Evolutionary conservation across 139 green algal genomes (phyloP), one percentile per base, ranked within the genome.

Genomic region (Chlorella sorokiniana): DNA sequence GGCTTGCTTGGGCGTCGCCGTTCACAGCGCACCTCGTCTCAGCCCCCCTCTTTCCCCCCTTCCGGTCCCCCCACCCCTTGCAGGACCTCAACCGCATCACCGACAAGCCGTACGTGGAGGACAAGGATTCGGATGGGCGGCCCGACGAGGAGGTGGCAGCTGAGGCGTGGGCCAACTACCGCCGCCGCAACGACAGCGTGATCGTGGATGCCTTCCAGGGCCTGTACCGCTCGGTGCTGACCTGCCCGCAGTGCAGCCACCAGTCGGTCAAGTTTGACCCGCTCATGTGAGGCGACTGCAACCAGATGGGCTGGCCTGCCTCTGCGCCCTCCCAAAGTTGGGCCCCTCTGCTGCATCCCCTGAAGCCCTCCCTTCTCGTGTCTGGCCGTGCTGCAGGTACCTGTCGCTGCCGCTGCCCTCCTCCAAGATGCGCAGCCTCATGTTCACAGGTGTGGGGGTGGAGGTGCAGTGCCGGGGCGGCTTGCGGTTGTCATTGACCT

Each of bases 81-180:
- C 96, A 99, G 85, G 96, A 99, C 89, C 87, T 98, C 67, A 99
- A 99, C 88, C 86, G 95, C 45, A 93, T 99, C 69, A 85, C 91
- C 68, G 62, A 89, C 41, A 98, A 98, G 88, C 95, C 94, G 6
- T 99, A 99, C 85, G 88, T 97, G 1, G 94, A 98, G 88, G 90
- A 94, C 80, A 91, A 90, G 61, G 96, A 99, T 68, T 82, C 65
- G 4, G 84, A 89, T 27, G 90, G 89, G 10, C 86, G 89, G n/a
- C 86, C 94, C 2, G 96, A 98, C 74, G 87, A 91, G 16, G 92
- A 95, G 69, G 73, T 98, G 41, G 95, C 95, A 23, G 79, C 83
- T 4, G 89, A 97, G 82, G 89, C 91, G 2, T 98, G 95, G 96
- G 52, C 65, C 37, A 91, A 93, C 78, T 95, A 99, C 88, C 86